Evolutionary conservation across 495 filamentous ascomycete species (phyloP).

Genomic region (Aspergillus olivimuriae): DNA sequence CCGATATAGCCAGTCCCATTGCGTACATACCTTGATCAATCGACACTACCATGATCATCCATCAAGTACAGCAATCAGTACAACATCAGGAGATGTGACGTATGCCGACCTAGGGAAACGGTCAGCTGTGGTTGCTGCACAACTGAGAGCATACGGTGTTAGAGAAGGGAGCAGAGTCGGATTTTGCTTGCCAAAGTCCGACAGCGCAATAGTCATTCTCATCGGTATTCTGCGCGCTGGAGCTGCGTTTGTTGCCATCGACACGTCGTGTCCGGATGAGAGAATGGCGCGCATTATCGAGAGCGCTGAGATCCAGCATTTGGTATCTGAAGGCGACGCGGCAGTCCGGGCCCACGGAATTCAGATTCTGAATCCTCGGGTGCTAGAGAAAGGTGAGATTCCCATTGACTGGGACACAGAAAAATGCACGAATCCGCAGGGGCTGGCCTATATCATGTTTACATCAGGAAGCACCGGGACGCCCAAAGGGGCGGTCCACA

Average conservation of each 20-base stretch:
- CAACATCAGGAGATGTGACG: neutral
- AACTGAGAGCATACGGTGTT: neutral
- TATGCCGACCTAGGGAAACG: neutral
- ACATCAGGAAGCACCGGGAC: conserved; percentile 30
- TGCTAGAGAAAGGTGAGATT: neutral
- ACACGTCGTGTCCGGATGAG: neutral
- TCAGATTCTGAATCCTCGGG: neutral
- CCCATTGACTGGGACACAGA: neutral
- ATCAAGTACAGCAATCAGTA: neutral
- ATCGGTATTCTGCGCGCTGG: neutral
- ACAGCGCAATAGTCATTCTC: neutral
- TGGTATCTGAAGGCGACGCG: too few relatives aligned
- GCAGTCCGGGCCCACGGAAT: too few relatives aligned
- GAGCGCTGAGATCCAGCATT: too few relatives aligned
- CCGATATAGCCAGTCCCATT: neutral
- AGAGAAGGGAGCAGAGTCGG: neutral
- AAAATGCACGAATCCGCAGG: neutral
- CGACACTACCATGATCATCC: neutral
- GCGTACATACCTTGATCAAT: neutral
- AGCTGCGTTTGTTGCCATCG: neutral
- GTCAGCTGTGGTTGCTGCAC: neutral
- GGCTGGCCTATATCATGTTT: conserved; percentile 17
- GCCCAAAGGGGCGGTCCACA: conserved; percentile 37
- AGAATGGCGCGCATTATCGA: neutral
- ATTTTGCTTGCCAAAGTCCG: neutral